Evolutionary conservation across 768 basidiomycete species (phyloP).

Genomic region (Lactarius sanguifluus): DNA sequence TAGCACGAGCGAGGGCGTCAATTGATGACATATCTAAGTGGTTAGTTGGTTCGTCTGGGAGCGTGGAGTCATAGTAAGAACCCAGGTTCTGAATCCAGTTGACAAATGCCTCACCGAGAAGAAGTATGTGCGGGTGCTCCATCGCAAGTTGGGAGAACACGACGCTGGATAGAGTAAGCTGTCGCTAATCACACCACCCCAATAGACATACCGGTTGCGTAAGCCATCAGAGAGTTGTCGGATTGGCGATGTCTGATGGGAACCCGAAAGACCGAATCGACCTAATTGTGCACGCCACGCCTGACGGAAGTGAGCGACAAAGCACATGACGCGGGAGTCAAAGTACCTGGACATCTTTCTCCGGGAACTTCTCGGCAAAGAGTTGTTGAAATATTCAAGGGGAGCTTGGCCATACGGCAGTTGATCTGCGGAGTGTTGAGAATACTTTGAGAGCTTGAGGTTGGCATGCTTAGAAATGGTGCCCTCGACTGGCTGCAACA

Average conservation of each 20-base stretch:
- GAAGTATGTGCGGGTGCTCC: constrained; percentile 95
- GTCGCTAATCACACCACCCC: constrained; percentile 3
- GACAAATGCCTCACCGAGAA: constrained; percentile 57
- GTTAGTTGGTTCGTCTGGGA: constrained; percentile 87
- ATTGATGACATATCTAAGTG: constrained; percentile 98
- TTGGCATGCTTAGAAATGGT: constrained; percentile 85
- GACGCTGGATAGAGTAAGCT: constrained; percentile 51
- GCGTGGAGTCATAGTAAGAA: constrained; percentile 4
- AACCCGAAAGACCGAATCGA: constrained; percentile 90
- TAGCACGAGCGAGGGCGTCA: constrained; percentile 91
- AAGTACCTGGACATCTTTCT: constrained; percentile 77
- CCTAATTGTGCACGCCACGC: constrained; percentile 95
- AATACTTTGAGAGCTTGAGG: constrained; percentile 97
- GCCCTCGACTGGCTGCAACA: constrained; percentile 76
- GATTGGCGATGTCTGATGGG: constrained; percentile 94
- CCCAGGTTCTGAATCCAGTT: not conserved
- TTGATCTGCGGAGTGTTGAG: constrained; percentile 98
- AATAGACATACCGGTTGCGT: constrained; percentile 74
- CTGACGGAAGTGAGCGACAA: constrained; percentile 39
- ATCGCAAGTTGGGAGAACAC: constrained; percentile 96
- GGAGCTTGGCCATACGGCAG: constrained; percentile 90
- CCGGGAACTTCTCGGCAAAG: constrained; percentile 83
- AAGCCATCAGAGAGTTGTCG: constrained; percentile 93
- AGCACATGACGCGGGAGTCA: constrained; percentile 13
- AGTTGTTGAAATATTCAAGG: constrained; percentile 89